Base-by-base conservation (phyloP, 805 yeast genomes). In the Wickerhamomyces sydowiorum region DNA sequence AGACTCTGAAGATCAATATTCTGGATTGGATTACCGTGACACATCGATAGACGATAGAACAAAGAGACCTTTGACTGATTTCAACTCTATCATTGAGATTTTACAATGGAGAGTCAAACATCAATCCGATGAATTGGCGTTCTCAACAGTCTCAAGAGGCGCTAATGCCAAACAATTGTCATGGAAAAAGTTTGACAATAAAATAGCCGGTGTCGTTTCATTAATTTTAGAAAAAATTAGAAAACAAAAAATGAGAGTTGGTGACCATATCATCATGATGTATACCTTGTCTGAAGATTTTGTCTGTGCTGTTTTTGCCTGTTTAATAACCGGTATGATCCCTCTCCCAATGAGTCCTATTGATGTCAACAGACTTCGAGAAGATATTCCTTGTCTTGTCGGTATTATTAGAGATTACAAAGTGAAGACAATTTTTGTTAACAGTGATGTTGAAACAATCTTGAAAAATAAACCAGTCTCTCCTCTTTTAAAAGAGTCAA, bases 221-320 rank as follows among this genome's bases (percentile, higher is more conserved):
- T 80, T 84, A 55, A 72, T 93, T 40, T 67, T 82, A 29, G 86
- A 79, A 28, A 90, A 87, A 59, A 67, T 82, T 28, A 84, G 76
- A 35, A 90, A 86, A 61, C 73, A 78, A 1, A 67, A 72, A 3
- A 57, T 87, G 36, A 71, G 65, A 41, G 70, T 85, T 2, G 96
- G 96, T 0, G 86, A 84, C 40, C 68, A 72, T 48, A 91, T 88
- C 4, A 71, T 89, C 3, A 65, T 93, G 53, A 82, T 89, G 82
- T 89, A 87, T 58, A 83, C 95, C 0, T 75, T 91, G 36, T 79
- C 89, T 1, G 96, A 90, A 43, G 98, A 93, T 47, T 91, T 78
- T 55, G 77, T 83, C 5, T 78, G 87, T 23, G 87, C 95, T 2
- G 69, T 89, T 1, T 79, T 81, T 61, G 97, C 99, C 0, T 91